Percentiles rank a stretch among this genome's conserved stretches.
These are phyloP conservation scores for Vinca minor DNA, from an alignment of 257 asterid species.

Conservation along the genomic window DNA sequence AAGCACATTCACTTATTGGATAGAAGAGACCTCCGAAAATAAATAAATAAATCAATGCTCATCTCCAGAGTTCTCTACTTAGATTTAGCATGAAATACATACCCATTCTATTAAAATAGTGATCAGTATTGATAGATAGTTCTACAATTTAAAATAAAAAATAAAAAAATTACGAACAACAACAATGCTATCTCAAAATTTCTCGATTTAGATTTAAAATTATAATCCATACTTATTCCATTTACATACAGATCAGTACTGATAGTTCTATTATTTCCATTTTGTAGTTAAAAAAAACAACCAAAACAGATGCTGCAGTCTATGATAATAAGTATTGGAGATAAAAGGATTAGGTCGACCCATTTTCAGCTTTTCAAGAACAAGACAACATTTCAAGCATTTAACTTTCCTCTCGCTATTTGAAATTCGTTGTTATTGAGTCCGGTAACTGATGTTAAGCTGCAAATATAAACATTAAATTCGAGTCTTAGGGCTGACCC, in stretches of 20 bases:
- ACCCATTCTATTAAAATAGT: neutral
- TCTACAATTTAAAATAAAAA: no score
- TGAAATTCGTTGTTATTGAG: conserved; percentile 96
- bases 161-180: no score
- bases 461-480: conserved; percentile 31
- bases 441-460: conserved; percentile 79
- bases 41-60: no score
- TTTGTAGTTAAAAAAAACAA: neutral
- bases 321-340: neutral
- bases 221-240: no score
- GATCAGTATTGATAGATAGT: no score
- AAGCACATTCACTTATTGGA: neutral
- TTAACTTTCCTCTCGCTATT: conserved; percentile 84
- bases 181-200: no score
- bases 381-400: conserved; percentile 9
- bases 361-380: neutral
- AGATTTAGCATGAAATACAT: neutral
- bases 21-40: neutral
- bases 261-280: neutral
- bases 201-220: no score
- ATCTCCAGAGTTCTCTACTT: neutral
- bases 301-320: neutral
- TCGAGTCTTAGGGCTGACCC: conserved; percentile 1
- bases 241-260: no score
- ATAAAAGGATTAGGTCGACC: neutral